phyloP scores from a whole-genome alignment of 2,329 filamentous ascomycete species.

The Xylaria sp. region DNA sequence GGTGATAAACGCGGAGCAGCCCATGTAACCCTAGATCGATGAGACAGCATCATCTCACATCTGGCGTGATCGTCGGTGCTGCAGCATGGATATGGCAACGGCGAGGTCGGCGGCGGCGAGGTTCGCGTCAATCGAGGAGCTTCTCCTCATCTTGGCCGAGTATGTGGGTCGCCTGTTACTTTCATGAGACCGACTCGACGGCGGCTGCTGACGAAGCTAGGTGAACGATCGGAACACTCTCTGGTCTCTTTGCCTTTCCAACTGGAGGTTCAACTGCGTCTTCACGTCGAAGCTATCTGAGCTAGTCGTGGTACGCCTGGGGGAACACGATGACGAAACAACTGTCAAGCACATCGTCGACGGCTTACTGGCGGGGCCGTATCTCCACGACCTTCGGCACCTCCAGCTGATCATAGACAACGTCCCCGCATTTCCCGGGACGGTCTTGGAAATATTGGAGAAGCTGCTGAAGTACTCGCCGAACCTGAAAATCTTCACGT shows the following conservation, averaged over 20 bases:
- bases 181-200: neutral
- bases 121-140: slow-evolving; percentile 24
- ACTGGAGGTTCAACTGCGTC: slow-evolving; percentile 21
- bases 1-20: neutral
- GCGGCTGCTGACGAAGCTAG: neutral
- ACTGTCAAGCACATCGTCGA: neutral
- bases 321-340: slow-evolving; percentile 1
- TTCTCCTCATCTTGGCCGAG: slow-evolving; percentile 19
- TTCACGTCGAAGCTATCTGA: slow-evolving; percentile 21
- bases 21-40: no score
- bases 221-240: slow-evolving; percentile 14
- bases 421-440: slow-evolving; percentile 4
- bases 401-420: slow-evolving; percentile 11
- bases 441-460: slow-evolving; percentile 6
- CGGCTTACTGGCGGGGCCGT: slow-evolving; percentile 12
- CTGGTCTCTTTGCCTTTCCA: slow-evolving; percentile 21
- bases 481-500: slow-evolving; percentile 23
- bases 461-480: slow-evolving; percentile 1
- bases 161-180: slow-evolving; percentile 3
- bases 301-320: slow-evolving; percentile 1
- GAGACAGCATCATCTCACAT: neutral
- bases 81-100: neutral
- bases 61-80: neutral
- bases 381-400: slow-evolving; percentile 14
- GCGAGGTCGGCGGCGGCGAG: slow-evolving; percentile 10